These are phyloP conservation scores for Syzygium jambos DNA, from an alignment of 345 rosid species.

Conservation along the genomic window DNA sequence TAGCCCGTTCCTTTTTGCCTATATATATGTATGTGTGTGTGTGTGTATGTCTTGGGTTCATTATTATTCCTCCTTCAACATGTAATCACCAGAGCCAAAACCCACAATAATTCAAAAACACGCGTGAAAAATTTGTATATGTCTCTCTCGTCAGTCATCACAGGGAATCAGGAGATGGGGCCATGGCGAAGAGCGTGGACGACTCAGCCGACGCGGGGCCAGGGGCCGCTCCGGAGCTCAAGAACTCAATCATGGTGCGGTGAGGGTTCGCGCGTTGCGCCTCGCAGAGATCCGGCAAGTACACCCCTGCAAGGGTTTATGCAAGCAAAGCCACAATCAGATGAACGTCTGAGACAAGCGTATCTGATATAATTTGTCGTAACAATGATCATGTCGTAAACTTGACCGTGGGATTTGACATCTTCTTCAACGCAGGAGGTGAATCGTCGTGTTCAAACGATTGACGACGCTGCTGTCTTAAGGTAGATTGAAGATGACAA, in stretches of 20 bases:
- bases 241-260: slow-evolving; percentile 64
- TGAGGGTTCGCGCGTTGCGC: slow-evolving; percentile 60
- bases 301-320: slow-evolving; percentile 51
- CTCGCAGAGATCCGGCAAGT: slow-evolving; percentile 72
- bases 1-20: not conserved
- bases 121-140: not conserved
- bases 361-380: not conserved
- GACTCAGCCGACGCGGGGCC: slow-evolving; percentile 27
- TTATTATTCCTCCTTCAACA: not conserved
- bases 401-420: not conserved
- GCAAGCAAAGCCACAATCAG: not conserved
- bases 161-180: slow-evolving; percentile 26
- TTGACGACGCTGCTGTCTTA: not conserved
- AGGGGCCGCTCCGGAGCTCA: slow-evolving; percentile 54
- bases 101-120: not conserved
- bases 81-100: not conserved
- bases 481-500: not conserved
- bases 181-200: slow-evolving; percentile 1
- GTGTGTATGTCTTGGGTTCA: not conserved
- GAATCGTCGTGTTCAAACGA: not conserved
- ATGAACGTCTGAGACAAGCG: not conserved
- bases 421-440: not conserved
- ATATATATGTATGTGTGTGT: not conserved
- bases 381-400: not conserved
- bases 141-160: slow-evolving; percentile 1